phyloP scores from a whole-genome alignment of 1,139 yeast genomes.

The Magnusiomyces tetraspermus region DNA sequence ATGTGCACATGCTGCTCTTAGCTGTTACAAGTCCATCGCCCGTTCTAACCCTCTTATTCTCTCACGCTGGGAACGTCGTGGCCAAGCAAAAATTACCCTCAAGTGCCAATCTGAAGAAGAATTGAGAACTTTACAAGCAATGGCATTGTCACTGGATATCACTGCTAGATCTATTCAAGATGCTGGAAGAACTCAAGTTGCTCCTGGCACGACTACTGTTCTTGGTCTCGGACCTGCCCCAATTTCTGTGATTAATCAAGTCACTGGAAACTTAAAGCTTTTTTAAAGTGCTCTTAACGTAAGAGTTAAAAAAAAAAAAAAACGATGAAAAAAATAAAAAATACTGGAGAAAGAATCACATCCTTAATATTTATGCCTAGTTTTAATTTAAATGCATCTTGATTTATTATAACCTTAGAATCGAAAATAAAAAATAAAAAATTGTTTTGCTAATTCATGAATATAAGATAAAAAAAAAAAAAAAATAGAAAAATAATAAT shows the following conservation, averaged over 20 bases:
- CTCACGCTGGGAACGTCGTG: conserved; percentile 71
- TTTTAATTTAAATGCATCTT: no score
- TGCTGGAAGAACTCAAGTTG: conserved; percentile 95
- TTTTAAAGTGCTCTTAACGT: no score
- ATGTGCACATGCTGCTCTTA: conserved; percentile 94
- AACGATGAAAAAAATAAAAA: neutral
- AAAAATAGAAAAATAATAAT: no score
- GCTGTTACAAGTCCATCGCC: conserved; percentile 66
- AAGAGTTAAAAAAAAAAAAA: neutral
- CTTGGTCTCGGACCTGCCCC: conserved; percentile 97
- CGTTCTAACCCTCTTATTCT: conserved; percentile 34
- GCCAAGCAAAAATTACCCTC: conserved; percentile 89
- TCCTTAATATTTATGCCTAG: neutral
- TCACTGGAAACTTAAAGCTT: conserved; percentile 69
- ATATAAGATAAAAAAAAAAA: no score
- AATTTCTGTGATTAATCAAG: conserved; percentile 64
- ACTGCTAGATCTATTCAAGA: conserved; percentile 79
- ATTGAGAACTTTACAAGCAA: conserved; percentile 67
- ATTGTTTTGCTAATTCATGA: no score
- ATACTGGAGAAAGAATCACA: neutral
- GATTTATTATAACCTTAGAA: no score
- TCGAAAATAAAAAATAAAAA: no score
- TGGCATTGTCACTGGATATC: conserved; percentile 70
- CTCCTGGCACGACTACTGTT: conserved; percentile 91
- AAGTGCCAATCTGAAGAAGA: conserved; percentile 66